phyloP scores from a whole-genome alignment of 1,284 basidiomycete species.

The Pseudomicrostroma phylloplanum region DNA sequence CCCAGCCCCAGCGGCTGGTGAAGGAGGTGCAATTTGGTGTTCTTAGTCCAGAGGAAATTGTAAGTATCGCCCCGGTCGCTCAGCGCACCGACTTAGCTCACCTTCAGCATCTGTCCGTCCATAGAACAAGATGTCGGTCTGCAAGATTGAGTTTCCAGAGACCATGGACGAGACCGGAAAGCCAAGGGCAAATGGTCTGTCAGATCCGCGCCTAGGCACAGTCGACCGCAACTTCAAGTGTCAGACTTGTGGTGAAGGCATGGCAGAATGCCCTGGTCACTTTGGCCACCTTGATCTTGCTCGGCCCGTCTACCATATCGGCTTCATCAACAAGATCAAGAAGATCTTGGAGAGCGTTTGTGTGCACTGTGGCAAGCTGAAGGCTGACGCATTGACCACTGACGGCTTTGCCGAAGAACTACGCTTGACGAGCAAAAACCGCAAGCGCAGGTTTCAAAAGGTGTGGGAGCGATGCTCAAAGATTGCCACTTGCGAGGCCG shows the following conservation, averaged over 20 bases:
- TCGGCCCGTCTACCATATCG: conserved; percentile 89
- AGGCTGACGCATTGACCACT: conserved; percentile 63
- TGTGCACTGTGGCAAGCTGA: conserved; percentile 95
- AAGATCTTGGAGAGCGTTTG: conserved; percentile 99
- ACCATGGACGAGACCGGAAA: conserved; percentile 86
- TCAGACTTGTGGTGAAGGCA: conserved; percentile 86
- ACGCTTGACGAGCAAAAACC: conserved; percentile 36
- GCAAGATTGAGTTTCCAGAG: conserved; percentile 96
- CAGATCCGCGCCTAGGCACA: conserved; percentile 94
- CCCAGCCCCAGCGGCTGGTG: conserved; percentile 72
- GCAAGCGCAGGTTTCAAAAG: conserved; percentile 42
- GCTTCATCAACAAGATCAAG: conserved; percentile 98
- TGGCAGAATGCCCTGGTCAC: conserved; percentile 68
- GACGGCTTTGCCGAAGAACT: conserved; percentile 44
- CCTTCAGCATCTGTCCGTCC: neutral
- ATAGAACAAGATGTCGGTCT: conserved; percentile 89
- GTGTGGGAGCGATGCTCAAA: conserved; percentile 50
- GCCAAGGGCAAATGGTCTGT: conserved; percentile 83
- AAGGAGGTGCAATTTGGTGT: conserved; percentile 99
- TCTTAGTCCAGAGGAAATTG: conserved; percentile 97
- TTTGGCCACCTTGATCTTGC: conserved; percentile 98
- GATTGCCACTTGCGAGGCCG: conserved; percentile 59
- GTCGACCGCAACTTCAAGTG: conserved; percentile 99
- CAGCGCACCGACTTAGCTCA: neutral
- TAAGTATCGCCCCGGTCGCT: conserved; percentile 27